These are phyloP conservation scores for Eleusine indica DNA, from an alignment of 176 grass and related monocot species.

Conservation along the genomic window DNA sequence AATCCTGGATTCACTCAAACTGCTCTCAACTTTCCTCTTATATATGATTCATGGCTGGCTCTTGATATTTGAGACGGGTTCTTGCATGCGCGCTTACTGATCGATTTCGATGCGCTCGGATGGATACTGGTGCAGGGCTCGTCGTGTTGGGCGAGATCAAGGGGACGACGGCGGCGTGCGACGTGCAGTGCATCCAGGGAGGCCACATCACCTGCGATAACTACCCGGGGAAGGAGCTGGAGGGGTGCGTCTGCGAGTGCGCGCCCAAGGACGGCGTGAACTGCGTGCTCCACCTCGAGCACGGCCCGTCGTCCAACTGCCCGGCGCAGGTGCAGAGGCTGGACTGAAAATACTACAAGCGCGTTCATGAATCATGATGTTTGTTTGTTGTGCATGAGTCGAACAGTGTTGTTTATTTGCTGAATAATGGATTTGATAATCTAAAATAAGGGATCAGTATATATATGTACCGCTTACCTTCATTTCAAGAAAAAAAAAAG, in stretches of 20 bases:
- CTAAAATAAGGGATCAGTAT: too few relatives aligned
- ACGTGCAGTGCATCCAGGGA: conserved; percentile 33
- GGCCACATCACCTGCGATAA: conserved; percentile 51
- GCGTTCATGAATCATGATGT: neutral
- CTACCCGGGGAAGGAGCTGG: conserved; percentile 32
- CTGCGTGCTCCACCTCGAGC: conserved; percentile 34
- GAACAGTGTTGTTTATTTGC: neutral
- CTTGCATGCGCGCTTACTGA: too few relatives aligned
- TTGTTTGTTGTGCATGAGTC: neutral
- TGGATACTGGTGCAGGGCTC: neutral
- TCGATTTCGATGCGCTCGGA: neutral
- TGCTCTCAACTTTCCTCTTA: too few relatives aligned
- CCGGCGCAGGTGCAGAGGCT: neutral
- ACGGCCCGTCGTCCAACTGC: neutral
- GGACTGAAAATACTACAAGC: neutral
- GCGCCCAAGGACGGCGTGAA: conserved; percentile 33
- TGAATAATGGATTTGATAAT: neutral
- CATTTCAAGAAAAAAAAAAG: too few relatives aligned
- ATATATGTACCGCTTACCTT: too few relatives aligned
- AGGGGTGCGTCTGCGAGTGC: conserved; percentile 36
- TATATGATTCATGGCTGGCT: too few relatives aligned
- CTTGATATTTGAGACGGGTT: too few relatives aligned
- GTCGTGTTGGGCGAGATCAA: neutral
- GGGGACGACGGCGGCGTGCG: neutral
- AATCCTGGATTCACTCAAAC: too few relatives aligned